Evolutionary conservation across 2,329 filamentous ascomycete genomes (phyloP).

Genomic region (Sporothrix pseudoabietina): DNA sequence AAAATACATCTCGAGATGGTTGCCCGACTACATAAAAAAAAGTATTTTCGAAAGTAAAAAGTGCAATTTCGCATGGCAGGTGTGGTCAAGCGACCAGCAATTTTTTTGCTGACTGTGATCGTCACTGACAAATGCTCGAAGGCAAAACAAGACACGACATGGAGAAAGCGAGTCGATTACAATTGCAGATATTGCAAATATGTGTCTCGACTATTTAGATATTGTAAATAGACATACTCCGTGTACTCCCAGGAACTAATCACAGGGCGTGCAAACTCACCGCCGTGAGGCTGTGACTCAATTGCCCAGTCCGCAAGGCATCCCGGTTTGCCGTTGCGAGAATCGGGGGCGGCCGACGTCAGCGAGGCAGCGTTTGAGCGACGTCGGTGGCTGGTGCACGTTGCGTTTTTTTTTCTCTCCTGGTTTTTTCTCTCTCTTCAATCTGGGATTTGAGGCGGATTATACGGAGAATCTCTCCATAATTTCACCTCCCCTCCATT

Average conservation of each 20-base stretch:
- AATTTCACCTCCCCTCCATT: neutral
- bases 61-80: neutral
- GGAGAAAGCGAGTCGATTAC: neutral
- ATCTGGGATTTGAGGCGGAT: neutral
- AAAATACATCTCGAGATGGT: conserved; percentile 1
- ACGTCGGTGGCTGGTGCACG: conserved; percentile 13
- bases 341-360: conserved; percentile 15
- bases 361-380: neutral
- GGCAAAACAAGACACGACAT: neutral
- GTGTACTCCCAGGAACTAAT: neutral
- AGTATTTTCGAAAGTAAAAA: neutral
- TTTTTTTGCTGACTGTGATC: neutral
- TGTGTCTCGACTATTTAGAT: neutral
- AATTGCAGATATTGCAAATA: neutral
- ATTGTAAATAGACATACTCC: neutral
- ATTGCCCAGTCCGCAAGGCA: neutral
- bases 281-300: conserved; percentile 21
- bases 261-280: neutral
- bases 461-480: neutral
- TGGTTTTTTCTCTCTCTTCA: neutral
- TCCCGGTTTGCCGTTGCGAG: conserved; percentile 21
- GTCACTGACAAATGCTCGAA: neutral
- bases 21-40: conserved; percentile 3
- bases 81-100: conserved; percentile 3
- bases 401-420: conserved; percentile 20